These are phyloP conservation scores for Phtheirospermum japonicum DNA, from an alignment of 257 asterid genomes.

Conservation along the genomic window DNA sequence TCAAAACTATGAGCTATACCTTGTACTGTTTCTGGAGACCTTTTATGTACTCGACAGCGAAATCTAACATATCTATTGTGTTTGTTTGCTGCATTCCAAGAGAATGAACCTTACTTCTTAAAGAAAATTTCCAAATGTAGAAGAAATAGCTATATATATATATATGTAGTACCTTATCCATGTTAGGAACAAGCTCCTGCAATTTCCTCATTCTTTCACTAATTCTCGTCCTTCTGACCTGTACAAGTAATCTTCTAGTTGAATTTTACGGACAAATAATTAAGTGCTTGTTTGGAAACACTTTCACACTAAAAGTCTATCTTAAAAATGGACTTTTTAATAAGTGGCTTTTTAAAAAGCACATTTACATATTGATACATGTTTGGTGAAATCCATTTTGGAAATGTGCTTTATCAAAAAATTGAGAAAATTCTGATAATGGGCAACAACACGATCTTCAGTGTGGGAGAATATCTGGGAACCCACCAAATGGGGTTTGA, in stretches of 20 bases:
- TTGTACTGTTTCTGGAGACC: constrained; percentile 75
- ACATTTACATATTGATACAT: too few relatives aligned
- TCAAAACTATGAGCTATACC: constrained; percentile 34
- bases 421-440: too few relatives aligned
- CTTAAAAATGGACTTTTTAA: too few relatives aligned
- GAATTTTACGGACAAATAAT: too few relatives aligned
- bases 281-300: too few relatives aligned
- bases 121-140: constrained; percentile 3
- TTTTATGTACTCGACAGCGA: constrained; percentile 88
- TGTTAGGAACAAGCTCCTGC: constrained; percentile 92
- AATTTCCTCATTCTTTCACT: constrained; percentile 92
- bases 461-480: too few relatives aligned
- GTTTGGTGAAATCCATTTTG: too few relatives aligned
- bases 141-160: background rate
- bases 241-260: constrained; percentile 22
- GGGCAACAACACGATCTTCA: too few relatives aligned
- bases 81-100: constrained; percentile 72
- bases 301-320: too few relatives aligned
- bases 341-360: too few relatives aligned
- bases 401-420: too few relatives aligned
- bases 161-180: constrained; percentile 65
- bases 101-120: constrained; percentile 6
- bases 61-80: constrained; percentile 92
- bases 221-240: constrained; percentile 85
- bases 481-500: too few relatives aligned